Base-by-base conservation (phyloP, 2,329 filamentous ascomycete genomes). In the Trichoderma sp. region DNA sequence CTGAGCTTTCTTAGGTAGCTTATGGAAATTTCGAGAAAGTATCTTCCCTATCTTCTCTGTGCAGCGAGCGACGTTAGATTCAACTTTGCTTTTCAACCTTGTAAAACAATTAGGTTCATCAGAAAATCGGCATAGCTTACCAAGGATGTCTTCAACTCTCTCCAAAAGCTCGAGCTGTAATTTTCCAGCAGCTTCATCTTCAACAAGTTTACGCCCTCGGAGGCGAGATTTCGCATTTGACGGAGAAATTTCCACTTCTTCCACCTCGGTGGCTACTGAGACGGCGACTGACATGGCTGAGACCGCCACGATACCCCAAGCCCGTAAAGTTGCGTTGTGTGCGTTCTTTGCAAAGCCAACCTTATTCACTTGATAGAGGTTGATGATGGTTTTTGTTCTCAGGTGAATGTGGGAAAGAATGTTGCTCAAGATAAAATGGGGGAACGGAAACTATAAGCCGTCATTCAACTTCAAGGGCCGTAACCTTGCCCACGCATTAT, bases 151-250 rank as follows among this genome's bases (percentile, higher is more conserved):
- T 31, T 61, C 57, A n/a, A 55, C 65, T 5, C 31, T 33, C 14
- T 47, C 24, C 47, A 68, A 61, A 19, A 68, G 56, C 35, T 61
- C 65, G 11, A 68, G 35, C 47, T 60, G 55, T 2, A 56, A 10
- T 27, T 11, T 59, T 11, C 16, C 40, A 5, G 21, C n/a, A 0
- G 10, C 2, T 31, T 1, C 10, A 11, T 56, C 31, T 27, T 29
- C 31, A 2, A n/a, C 14, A 0, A 14, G 27, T 24, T 8, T 29
- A 3, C n/a, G 35, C 5, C 43, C 56, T 31, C 49, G 21, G 1
- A 59, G 37, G 4, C 5, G 5, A 52, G 52, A 14, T 3, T 37
- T 33, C 6, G 29, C 40, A 27, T 52, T 24, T 5, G n/a, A 21
- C 2, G 64, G n/a, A n/a, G n/a, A 56, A 16, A 11, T 2, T 7